Evolutionary conservation across 1,284 basidiomycete genomes (phyloP), one percentile per base, ranked within the genome.

Genomic region (Trichosporon inkin): DNA sequence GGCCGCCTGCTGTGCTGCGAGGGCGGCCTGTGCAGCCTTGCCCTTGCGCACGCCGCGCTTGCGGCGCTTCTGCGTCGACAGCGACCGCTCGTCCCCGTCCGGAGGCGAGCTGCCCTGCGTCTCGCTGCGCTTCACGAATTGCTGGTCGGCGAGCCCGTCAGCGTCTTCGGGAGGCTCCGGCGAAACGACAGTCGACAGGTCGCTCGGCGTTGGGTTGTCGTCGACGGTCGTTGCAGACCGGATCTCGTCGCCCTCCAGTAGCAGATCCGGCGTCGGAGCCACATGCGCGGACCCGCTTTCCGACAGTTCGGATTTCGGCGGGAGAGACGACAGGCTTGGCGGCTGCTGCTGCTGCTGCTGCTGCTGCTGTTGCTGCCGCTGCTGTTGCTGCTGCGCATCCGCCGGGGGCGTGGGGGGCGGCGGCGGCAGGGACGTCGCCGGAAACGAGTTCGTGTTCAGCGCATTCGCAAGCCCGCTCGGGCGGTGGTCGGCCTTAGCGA

Each of bases 1-100:
- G 17, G 66, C 62, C 14, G 44, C 44, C 44, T 49, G 44, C 44
- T 49, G 44, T 1, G 70, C 66, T 0, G 73, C 70, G 4, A 71
- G 62, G 20, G 78, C 78, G 14, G 74, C 75, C 56, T 77, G 73
- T 8, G 78, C 78, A 2, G 77, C 77, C 64, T 79, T 80, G 44
- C 78, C 78, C 64, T 80, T 80, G 24, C 78, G 60, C 0, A 74
- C 71, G 24, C 78, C 78, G 20, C 78, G 66, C 66, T 80, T 80
- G 54, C 73, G 69, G 10, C 78, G 67, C 63, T 78, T 78, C 35
- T 71, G 68, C 13, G 68, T 72, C 1, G 71, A 73, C 6, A 74
- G 51, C 0, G 71, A 74, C 10, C 69, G 62, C 13, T 72, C 66
- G 47, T 74, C 72, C 16, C 44, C 56, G 20, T 70, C 68, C 4